These are phyloP conservation scores for Calonectria crousiana DNA, from an alignment of 2,329 filamentous ascomycete species.

Conservation along the genomic window DNA sequence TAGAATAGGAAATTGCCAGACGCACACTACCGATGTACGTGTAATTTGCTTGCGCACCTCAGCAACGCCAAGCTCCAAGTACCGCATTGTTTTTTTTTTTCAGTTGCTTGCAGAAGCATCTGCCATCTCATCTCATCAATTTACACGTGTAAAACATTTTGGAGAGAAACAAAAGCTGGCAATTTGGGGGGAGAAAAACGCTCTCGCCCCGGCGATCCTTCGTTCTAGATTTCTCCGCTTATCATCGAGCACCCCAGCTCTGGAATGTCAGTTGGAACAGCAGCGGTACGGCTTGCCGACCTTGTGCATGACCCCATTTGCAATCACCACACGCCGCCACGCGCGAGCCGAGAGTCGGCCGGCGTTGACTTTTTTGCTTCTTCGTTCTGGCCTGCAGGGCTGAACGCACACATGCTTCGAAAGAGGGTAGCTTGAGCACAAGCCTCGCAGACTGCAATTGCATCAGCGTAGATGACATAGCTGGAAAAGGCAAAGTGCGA, in stretches of 20 bases:
- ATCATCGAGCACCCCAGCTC: not conserved
- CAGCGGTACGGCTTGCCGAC: not conserved
- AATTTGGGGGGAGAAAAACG: not conserved
- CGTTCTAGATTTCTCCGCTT: not conserved
- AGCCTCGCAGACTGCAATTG: not conserved
- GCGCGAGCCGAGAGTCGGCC: not conserved
- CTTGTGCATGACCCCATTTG: not conserved
- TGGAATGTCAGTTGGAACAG: slow-evolving; percentile 1
- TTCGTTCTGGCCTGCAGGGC: not conserved
- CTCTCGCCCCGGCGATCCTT: not conserved
- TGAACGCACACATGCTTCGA: not conserved
- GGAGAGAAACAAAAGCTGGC: not conserved
- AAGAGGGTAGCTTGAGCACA: not conserved
- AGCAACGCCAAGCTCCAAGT: not conserved
- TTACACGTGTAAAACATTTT: not conserved
- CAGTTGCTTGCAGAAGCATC: not conserved
- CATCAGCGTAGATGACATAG: not conserved
- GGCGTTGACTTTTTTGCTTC: not conserved
- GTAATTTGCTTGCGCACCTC: slow-evolving; percentile 4
- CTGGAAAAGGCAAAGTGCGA: not conserved
- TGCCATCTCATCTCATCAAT: not conserved
- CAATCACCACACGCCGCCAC: slow-evolving; percentile 5
- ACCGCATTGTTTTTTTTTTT: not conserved
- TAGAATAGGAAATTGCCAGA: not conserved
- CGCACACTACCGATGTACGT: slow-evolving; percentile 6